Base-by-base conservation (phyloP, 2,329 filamentous ascomycete species). In the Clarireedia sp. region DNA sequence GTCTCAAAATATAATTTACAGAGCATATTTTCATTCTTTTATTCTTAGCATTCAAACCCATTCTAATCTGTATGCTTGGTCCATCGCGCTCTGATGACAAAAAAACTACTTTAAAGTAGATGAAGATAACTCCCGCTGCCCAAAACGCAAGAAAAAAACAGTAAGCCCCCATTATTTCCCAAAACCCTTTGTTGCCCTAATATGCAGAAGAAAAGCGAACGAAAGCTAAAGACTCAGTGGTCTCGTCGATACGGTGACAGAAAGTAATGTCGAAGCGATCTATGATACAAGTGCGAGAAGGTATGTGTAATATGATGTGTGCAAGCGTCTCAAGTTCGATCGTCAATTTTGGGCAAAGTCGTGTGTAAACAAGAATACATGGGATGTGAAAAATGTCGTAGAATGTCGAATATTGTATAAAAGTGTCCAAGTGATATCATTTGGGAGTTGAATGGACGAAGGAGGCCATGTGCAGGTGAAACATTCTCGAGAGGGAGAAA, bases 251-350 rank as follows among this genome's bases (percentile, higher is more conserved):
- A 37, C 10, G 17, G 29, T 9, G 48, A 23, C 41, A 41, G 19
- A 49, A 41, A 37, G 19, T 41, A 43, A 49, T 6, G n/a, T 23
- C 36, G 45, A 54, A 48, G 41, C 45, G 40, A 41, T 48, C 37
- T 54, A 54, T 54, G 52, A 43, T 54, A 54, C 52, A 54, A 43
- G 48, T 38, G 52, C 49, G 16, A 49, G 38, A 49, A 38, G 52
- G 52, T 54, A 49, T 54, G 45, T 54, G 33, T 46, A 36, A 17
- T 33, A 24, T 49, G 26, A 43, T 48, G 52, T 48, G 44, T 49
- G 52, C 14, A 54, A 54, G 26, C n/a, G 17, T 26, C 21, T 38
- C 12, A 12, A 24, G 33, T 26, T 54, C 40, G 37, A 43, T 23
- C 23, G 36, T 21, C 21, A 36, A 45, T 26, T 29, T 9, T 45